Evolutionary conservation across 768 basidiomycete genomes (phyloP).

Genomic region (Melanogaster broomeanus): DNA sequence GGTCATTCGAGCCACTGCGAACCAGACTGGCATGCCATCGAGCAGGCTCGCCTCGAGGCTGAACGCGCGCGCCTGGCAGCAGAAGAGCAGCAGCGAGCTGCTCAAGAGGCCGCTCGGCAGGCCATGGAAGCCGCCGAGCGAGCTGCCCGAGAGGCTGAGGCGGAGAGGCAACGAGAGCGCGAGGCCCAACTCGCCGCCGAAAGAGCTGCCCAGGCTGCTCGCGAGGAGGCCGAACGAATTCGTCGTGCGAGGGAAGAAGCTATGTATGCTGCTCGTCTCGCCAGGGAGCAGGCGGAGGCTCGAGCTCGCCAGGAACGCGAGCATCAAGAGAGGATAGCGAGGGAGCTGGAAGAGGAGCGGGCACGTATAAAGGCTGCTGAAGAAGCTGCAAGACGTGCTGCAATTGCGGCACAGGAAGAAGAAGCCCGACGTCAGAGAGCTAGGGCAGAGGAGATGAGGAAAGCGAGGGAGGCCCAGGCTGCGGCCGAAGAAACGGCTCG

Average conservation of each 20-base stretch:
- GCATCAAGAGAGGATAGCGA: conserved; percentile 16
- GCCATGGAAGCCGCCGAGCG: conserved; percentile 24
- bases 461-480: conserved; percentile 12
- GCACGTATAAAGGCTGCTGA: conserved; percentile 14
- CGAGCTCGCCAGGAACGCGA: conserved; percentile 24
- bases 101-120: conserved; percentile 19
- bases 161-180: conserved; percentile 11
- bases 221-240: conserved; percentile 23
- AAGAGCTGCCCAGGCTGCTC: conserved; percentile 23
- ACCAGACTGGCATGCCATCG: conserved; percentile 25
- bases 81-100: conserved; percentile 17
- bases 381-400: conserved; percentile 25
- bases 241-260: conserved; percentile 24
- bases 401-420: conserved; percentile 24
- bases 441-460: conserved; percentile 20
- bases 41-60: conserved; percentile 14
- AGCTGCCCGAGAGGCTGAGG: conserved; percentile 23
- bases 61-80: conserved; percentile 14
- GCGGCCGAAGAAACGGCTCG: conserved; percentile 28
- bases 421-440: conserved; percentile 22
- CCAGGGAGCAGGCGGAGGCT: conserved; percentile 24
- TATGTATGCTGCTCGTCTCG: conserved; percentile 20
- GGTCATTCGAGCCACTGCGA: conserved; percentile 24
- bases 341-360: conserved; percentile 23
- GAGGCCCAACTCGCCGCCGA: conserved; percentile 21